Evolutionary conservation across 1,284 basidiomycete genomes (phyloP).

Genomic region (Ustilago crameri): DNA sequence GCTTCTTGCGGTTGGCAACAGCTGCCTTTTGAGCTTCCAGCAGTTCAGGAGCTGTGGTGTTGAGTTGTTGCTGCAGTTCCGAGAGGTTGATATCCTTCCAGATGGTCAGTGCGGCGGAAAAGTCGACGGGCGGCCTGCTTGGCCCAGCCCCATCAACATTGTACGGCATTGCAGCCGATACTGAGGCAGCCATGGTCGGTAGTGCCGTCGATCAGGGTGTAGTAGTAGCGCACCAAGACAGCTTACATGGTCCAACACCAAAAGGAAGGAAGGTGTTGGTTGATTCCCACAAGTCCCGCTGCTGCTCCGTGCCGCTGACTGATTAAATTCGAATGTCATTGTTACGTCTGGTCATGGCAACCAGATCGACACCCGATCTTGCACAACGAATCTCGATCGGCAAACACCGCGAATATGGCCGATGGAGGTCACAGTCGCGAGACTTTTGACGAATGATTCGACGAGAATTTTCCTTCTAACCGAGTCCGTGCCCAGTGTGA

Average conservation of each 20-base stretch:
- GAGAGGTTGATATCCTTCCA: slow-evolving; percentile 56
- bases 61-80: slow-evolving; percentile 44
- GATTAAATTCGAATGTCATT: too few relatives aligned
- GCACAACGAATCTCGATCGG: not conserved
- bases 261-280: too few relatives aligned
- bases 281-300: too few relatives aligned
- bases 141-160: slow-evolving; percentile 26
- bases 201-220: not conserved
- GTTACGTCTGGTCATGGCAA: too few relatives aligned
- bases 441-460: slow-evolving; percentile 25
- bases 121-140: slow-evolving; percentile 39
- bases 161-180: slow-evolving; percentile 17
- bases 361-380: too few relatives aligned
- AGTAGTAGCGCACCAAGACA: not conserved
- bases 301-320: too few relatives aligned
- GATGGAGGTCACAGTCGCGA: too few relatives aligned
- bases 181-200: slow-evolving; percentile 11
- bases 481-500: slow-evolving; percentile 16
- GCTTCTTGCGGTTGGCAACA: slow-evolving; percentile 56
- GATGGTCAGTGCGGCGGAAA: slow-evolving; percentile 48
- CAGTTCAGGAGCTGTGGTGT: slow-evolving; percentile 33
- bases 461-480: slow-evolving; percentile 14
- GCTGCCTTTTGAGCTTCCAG: slow-evolving; percentile 55
- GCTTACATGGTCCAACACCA: not conserved
- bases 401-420: not conserved